Base-by-base conservation (phyloP, 2,329 filamentous ascomycete genomes). In the Eurotiales sp. region DNA sequence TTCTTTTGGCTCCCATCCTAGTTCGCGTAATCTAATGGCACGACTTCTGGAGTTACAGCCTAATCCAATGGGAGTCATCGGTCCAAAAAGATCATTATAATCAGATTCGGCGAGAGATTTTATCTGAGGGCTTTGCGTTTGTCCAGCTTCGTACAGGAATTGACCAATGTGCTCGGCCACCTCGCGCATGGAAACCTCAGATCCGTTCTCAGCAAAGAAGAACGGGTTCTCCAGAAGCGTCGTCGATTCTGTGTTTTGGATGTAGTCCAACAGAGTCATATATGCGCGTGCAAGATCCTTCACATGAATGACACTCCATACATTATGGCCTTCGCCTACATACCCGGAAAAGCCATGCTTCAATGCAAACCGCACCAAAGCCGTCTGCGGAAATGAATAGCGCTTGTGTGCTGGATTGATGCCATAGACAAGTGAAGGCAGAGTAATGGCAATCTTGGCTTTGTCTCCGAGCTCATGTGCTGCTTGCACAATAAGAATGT, bases 151-250 rank as follows among this genome's bases (percentile, higher is more conserved):
- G 10, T 41, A 15, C 15, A 41, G 8, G 12, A 41, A 3, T 25
- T 25, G 39, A 15, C 19, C 8, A 22, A 41, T 41, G 15, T 41
- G 39, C 3, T 41, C 23, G 11, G 39, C 17, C 11, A 17, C 17
- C 23, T 41, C 39, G 23, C 39, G 11, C 39, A 41, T 41, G 14
- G 39, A 22, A 21, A 41, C 15, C 23, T 41, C 39, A 10, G 39
- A 41, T 10, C 39, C 39, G 25, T 41, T 41, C 39, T 41, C 39
- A 15, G 39, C 39, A 15, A 41, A 41, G 39, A 41, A 41, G 25
- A 23, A 41, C 39, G 39, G 39, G n/a, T 25, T 41, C 23, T 22
- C 23, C 4, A 22, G 39, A 25, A 41, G 14, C 7, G 19, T 21
- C n/a, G 21, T 21, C n/a, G 39, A 6, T 22, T 4, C 8, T 11